A percentile compares a stretch with the other conserved stretches of the same genome.
These are phyloP conservation scores for Cutaneotrichosporon mucoides DNA, from an alignment of 1,284 basidiomycete genomes.

Conservation along the genomic window DNA sequence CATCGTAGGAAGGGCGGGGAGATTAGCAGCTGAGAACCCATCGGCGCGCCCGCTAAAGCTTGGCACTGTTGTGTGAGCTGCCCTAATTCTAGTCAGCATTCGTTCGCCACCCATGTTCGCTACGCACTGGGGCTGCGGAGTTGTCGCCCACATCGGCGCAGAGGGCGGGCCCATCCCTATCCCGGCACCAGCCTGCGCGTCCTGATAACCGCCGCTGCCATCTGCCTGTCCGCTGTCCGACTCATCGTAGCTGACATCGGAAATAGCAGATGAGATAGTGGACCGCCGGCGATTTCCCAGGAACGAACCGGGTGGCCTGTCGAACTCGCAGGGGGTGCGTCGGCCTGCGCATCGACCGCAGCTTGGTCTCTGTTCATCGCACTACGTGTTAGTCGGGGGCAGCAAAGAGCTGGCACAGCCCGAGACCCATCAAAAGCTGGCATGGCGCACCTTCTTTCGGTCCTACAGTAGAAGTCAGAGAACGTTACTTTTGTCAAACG, in stretches of 20 bases:
- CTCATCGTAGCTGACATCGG: neutral
- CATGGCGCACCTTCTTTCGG: constrained; percentile 11
- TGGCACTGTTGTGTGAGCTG: too few relatives aligned
- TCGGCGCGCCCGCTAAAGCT: too few relatives aligned
- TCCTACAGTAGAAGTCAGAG: neutral
- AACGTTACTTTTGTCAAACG: neutral
- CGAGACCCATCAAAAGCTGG: too few relatives aligned
- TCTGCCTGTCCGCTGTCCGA: neutral
- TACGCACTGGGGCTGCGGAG: too few relatives aligned
- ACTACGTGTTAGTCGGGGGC: too few relatives aligned
- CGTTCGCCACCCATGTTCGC: too few relatives aligned
- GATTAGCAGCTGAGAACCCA: too few relatives aligned
- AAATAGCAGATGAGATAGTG: neutral
- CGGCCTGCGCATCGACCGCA: constrained; percentile 11
- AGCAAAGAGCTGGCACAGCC: too few relatives aligned
- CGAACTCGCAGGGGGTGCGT: constrained; percentile 11
- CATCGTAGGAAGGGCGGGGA: neutral
- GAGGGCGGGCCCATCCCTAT: neutral
- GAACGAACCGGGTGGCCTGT: constrained; percentile 11
- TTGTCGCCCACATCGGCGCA: neutral
- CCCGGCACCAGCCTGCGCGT: neutral
- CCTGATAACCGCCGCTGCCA: neutral
- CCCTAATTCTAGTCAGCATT: too few relatives aligned
- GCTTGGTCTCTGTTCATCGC: constrained; percentile 10
- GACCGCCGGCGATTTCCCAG: constrained; percentile 8